Evolutionary conservation across 306 rosid species (phyloP), one percentile per base, ranked within the genome.

Genomic region (Malus fusca): DNA sequence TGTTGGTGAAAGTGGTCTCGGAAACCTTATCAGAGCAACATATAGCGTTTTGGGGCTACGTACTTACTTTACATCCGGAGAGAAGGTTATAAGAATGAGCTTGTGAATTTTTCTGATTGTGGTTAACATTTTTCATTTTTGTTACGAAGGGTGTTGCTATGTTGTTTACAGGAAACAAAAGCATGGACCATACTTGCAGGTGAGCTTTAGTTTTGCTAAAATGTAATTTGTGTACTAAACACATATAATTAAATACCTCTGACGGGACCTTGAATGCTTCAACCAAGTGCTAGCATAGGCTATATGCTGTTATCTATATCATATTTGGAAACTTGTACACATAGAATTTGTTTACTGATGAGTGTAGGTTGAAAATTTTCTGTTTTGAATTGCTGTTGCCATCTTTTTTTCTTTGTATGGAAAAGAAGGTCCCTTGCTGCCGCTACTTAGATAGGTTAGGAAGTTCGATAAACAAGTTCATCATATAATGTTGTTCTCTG

Each of bases 151-250:
- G 84, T 69, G 83, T 75, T 71, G 68, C 76, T 43, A 62, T 70
- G 69, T 70, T 77, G 68, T 81, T 13, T 21, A 12, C 85, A 94
- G 97, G 99, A 95, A 84, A 92, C 99, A 78, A 95, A 87, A 84
- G 97, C 99, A 63, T 95, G 99, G 99, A 95, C 99, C 79, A 95
- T 95, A 83, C 90, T 78, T 77, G 82, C 93, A 84, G 99, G 97
- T 95, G 84, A 76, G 92, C 51, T 80, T 52, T 37, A 15, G 21
- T 88, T 80, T 52, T 37, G 31, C 48, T 60, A 74, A 51, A 67
- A 46, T 55, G 68, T 79, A 59, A 64, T 52, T 61, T 76, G 60
- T 21, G 11, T 77, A 53, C 26, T 71, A 59, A 44, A 72, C 3
- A 71, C 48, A 48, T 21, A 22, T 55, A 46, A 30, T 28, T 28